phyloP scores from a whole-genome alignment of 2,329 filamentous ascomycete species.

The Diaporthe citri region DNA sequence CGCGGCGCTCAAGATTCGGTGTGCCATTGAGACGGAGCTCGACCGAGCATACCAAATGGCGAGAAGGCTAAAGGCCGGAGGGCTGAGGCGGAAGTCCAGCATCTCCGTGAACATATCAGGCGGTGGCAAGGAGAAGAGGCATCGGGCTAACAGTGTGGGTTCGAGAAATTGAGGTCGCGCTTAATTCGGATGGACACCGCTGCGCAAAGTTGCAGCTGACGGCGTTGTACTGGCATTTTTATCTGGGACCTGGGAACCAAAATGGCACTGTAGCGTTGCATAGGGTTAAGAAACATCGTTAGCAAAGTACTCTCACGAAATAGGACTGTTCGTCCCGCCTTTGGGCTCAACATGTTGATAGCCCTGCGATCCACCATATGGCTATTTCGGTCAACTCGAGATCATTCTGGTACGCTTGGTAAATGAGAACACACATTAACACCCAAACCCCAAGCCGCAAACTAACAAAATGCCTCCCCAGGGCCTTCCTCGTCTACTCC shows the following conservation, averaged over 20 bases:
- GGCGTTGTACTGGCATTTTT: background rate
- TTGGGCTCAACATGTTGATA: background rate
- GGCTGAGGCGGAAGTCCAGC: constrained; percentile 60
- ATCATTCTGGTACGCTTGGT: background rate
- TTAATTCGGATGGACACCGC: background rate
- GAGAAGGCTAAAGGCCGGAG: constrained; percentile 70
- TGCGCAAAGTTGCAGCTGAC: too few species aligned
- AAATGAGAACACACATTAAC: background rate
- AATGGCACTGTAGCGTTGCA: constrained; percentile 15
- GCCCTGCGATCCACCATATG: background rate
- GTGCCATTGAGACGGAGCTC: constrained; percentile 87
- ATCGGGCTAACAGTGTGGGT: constrained; percentile 43
- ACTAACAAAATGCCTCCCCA: constrained; percentile 36
- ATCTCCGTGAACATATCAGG: constrained; percentile 45
- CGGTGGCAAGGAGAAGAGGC: constrained; percentile 40
- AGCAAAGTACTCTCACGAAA: background rate
- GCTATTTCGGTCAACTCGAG: too few species aligned
- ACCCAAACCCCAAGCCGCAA: background rate
- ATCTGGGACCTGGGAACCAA: background rate
- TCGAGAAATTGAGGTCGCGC: constrained; percentile 23
- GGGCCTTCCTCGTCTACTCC: constrained; percentile 48
- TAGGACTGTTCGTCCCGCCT: background rate
- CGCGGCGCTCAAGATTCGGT: constrained; percentile 83
- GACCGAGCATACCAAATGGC: constrained; percentile 88
- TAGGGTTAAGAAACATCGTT: background rate